phyloP scores from a whole-genome alignment of 305 asterid genomes.

The Rubia peregrina region DNA sequence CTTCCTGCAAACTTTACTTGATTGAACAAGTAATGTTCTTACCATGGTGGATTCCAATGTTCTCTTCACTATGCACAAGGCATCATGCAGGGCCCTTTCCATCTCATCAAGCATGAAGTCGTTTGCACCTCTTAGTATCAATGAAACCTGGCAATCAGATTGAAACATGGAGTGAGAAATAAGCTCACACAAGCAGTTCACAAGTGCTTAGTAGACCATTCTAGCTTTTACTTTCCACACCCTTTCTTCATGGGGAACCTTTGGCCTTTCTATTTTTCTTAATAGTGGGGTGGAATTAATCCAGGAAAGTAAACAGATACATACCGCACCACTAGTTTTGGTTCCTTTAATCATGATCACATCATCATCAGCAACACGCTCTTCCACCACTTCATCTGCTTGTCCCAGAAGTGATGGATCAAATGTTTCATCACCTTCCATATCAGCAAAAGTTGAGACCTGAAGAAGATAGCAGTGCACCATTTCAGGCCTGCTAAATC shows the following conservation, averaged over 20 bases:
- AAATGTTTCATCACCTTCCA: slow-evolving; percentile 99
- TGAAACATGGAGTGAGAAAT: not conserved
- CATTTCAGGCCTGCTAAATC: not conserved
- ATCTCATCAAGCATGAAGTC: slow-evolving; percentile 93
- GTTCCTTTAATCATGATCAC: slow-evolving; percentile 95
- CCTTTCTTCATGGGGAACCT: too few species aligned
- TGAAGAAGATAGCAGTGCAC: slow-evolving; percentile 10
- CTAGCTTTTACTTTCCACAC: not conserved
- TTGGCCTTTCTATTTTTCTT: too few species aligned
- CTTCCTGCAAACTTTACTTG: not conserved
- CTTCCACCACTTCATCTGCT: slow-evolving; percentile 98
- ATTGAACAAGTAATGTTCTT: slow-evolving; percentile 17
- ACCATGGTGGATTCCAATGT: slow-evolving; percentile 84
- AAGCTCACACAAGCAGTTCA: not conserved
- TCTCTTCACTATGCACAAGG: slow-evolving; percentile 79
- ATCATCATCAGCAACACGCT: slow-evolving; percentile 89
- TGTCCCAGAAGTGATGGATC: slow-evolving; percentile 81
- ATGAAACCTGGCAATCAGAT: slow-evolving; percentile 46
- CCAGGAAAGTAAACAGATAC: slow-evolving; percentile 12
- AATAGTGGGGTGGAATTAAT: not conserved
- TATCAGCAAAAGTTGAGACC: slow-evolving; percentile 97
- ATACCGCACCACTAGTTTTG: slow-evolving; percentile 68
- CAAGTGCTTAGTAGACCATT: not conserved
- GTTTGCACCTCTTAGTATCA: slow-evolving; percentile 89
- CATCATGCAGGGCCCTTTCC: slow-evolving; percentile 93